phyloP scores from a whole-genome alignment of 345 rosid genomes.

The Eutrema japonicum region DNA sequence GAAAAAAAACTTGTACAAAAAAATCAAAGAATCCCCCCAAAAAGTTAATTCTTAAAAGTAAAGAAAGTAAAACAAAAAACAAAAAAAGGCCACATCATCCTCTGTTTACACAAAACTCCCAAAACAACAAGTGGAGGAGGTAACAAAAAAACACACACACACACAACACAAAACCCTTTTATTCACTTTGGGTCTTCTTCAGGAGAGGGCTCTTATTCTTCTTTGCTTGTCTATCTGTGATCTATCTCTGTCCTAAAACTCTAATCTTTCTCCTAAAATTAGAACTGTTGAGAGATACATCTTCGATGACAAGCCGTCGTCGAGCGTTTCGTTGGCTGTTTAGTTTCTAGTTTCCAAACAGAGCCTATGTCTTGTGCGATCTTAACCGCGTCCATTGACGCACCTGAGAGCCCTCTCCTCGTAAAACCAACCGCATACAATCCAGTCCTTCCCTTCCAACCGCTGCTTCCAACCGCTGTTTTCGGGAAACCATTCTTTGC shows the following conservation, averaged over 20 bases:
- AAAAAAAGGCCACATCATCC: conserved; percentile 61
- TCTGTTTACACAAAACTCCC: conserved; percentile 56
- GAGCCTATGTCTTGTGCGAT: conserved; percentile 78
- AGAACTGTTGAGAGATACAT: conserved; percentile 80
- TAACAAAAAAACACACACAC: conserved; percentile 36
- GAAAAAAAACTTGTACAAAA: conserved; percentile 27
- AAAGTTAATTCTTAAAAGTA: conserved; percentile 3
- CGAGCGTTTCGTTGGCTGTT: conserved; percentile 57
- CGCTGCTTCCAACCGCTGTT: conserved; percentile 60
- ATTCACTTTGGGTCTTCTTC: conserved; percentile 48
- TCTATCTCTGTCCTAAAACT: conserved; percentile 39
- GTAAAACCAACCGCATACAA: conserved; percentile 93
- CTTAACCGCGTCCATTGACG: conserved; percentile 71
- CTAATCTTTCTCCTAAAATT: conserved; percentile 23
- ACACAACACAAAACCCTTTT: conserved; percentile 26
- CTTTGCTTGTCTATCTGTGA: conserved; percentile 30
- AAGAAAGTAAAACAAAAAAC: not conserved
- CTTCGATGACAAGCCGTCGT: conserved; percentile 55
- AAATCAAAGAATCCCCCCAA: conserved; percentile 28
- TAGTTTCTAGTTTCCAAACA: conserved; percentile 83
- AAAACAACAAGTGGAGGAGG: conserved; percentile 47
- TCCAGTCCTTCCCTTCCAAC: conserved; percentile 84
- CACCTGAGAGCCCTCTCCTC: conserved; percentile 88
- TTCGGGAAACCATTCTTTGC: conserved; percentile 74
- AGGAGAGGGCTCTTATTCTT: conserved; percentile 62